phyloP scores from a whole-genome alignment of 768 basidiomycete species.

The Mycena filopes region DNA sequence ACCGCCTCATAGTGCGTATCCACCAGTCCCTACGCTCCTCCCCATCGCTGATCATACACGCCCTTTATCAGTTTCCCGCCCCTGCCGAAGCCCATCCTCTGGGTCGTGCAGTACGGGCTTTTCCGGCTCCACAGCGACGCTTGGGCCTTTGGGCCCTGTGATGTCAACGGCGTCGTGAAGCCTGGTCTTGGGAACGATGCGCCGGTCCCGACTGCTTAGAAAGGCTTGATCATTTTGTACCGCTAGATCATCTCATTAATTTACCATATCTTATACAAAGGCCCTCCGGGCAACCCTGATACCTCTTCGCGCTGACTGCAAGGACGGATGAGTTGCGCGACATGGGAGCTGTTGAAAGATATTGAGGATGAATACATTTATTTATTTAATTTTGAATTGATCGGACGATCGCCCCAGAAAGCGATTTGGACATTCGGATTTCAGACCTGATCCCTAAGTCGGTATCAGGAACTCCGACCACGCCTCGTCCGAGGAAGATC shows the following conservation, averaged over 20 bases:
- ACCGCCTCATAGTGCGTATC: constrained; percentile 35
- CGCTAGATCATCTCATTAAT: background rate
- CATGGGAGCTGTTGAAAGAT: no score
- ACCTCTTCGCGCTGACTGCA: no score
- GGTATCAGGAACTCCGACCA: no score
- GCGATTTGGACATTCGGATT: no score
- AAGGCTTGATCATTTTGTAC: background rate
- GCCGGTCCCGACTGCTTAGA: constrained; percentile 5
- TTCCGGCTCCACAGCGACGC: constrained; percentile 41
- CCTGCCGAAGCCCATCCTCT: constrained; percentile 39
- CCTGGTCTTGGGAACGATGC: constrained; percentile 31
- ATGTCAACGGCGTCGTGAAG: constrained; percentile 36
- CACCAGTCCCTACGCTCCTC: background rate
- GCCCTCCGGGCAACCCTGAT: no score
- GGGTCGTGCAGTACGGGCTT: constrained; percentile 39
- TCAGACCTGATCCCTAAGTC: no score
- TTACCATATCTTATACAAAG: background rate
- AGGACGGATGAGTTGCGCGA: no score
- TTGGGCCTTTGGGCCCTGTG: constrained; percentile 46
- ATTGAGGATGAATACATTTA: no score
- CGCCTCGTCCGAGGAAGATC: no score
- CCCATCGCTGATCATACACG: background rate
- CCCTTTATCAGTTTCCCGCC: constrained; percentile 42
- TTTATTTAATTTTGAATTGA: no score
- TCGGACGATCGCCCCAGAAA: no score